Evolutionary conservation across 2,329 filamentous ascomycete genomes (phyloP), one percentile per base, ranked within the genome.

Genomic region (Rhinocladiella mackenziei): DNA sequence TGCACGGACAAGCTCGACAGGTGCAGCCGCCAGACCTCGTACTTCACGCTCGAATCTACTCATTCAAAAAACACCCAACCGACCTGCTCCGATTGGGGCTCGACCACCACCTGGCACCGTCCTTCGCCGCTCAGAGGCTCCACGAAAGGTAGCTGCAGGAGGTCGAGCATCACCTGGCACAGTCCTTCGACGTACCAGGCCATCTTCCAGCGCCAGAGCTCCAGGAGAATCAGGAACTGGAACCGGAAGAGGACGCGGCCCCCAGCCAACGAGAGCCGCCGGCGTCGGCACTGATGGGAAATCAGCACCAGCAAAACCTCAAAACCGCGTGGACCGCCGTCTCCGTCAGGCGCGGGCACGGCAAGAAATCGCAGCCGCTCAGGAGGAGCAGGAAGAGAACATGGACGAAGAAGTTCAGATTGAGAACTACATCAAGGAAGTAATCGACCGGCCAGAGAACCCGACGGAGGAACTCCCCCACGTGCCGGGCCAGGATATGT

Each of bases 401-500:
- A 25, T 36, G 35, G 38, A 39, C 38, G 33, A 42, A 11, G 40
- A 39, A 13, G 35, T 20, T 11, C 31, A 39, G 5, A 38, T 42
- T 4, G 43, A 47, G 20, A 26, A 37, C 5, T 54, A 53, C 37
- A 45, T 56, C 39, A 41, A 39, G 13, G 48, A 43, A 11, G 34
- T 43, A 20, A 29, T 56, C 25, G 54, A 56, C 30, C 48, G 29
- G n/a, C 51, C 54, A 4, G 39, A 26, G 3, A 56, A 56, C 28
- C 54, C 54, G 30, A 54, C 54, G 6, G 51, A 55, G 10, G 43
- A 46, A 25, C 31, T 53, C 13, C 34, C 47, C 15, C 44, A 57
- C 29, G 43, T 50, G 2, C 55, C 55, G 5, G 45, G 42, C 10
- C 18, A 52, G n/a, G 28, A 42, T 7, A 36, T 55, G 23, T 48